Base-by-base conservation (phyloP, 495 filamentous ascomycete genomes). In the Hypomontagnella submonticulosa region DNA sequence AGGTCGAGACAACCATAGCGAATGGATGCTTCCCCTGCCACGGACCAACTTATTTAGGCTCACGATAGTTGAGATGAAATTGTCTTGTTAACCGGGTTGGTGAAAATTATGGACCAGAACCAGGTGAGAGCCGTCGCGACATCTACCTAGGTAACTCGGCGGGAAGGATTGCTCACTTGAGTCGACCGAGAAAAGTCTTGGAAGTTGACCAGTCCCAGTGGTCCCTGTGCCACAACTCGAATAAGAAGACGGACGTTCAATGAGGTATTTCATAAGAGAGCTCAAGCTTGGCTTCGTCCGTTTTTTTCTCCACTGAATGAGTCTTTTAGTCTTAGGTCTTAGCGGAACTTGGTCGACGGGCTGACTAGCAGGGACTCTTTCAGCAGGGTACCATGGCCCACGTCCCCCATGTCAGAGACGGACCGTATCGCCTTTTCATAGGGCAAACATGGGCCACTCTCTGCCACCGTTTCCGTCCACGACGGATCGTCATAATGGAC, bases 371-470 rank as follows among this genome's bases (percentile, higher is more conserved):
- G 71, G 69, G 66, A 63, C 55, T 63, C 23, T 66, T 64, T 67
- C 65, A 66, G 49, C 71, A 71, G 69, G 71, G 62, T 61, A 68
- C 58, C 62, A 70, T 70, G 71, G 49, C 66, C 66, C 69, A 72
- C 66, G 12, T 68, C 58, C 59, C 61, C 65, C 63, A 66, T 69
- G 60, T 70, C 46, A 56, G 42, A 63, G 62, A 69, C 62, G 66
- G 61, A 67, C 67, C 66, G 70, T 72, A 72, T 64, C 66, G 62
- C 49, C 33, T 55, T 73, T 59, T 73, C 71, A 73, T 73, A 73
- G 71, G 71, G 69, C 68, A 62, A 67, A 73, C 69, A 67, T 51
- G 71, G 69, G 55, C 69, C 71, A 71, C 66, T 67, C 53, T 66
- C 63, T 73, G 66, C 71, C 66, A 70, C 69, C 71, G 61, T 64